Evolutionary conservation across 371 early-diverging fungal species (phyloP).

Genomic region (Rhizomucor pusillus): DNA sequence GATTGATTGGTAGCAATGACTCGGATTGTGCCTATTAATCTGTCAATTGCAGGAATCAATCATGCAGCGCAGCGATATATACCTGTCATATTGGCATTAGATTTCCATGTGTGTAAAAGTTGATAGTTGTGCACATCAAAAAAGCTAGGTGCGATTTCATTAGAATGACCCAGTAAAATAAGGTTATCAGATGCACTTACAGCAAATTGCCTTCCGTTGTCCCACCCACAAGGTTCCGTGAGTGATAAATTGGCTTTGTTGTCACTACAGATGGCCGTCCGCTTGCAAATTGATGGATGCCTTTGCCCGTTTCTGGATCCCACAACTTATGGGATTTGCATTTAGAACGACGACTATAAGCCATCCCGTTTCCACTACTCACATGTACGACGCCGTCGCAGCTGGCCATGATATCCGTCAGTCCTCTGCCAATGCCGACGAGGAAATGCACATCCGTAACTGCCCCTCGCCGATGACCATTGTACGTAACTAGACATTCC

Average conservation of each 20-base stretch:
- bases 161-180: constrained; percentile 3
- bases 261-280: constrained; percentile 49
- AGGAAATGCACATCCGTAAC: constrained; percentile 59
- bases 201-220: constrained; percentile 42
- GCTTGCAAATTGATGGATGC: constrained; percentile 51
- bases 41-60: not conserved
- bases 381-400: constrained; percentile 70
- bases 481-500: constrained; percentile 58
- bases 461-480: constrained; percentile 53
- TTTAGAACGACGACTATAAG: not conserved
- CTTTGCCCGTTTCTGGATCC: constrained; percentile 60
- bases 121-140: constrained; percentile 41
- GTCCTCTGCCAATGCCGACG: constrained; percentile 44
- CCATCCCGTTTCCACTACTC: constrained; percentile 7
- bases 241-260: constrained; percentile 56
- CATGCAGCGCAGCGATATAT: not conserved
- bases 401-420: constrained; percentile 58
- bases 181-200: constrained; percentile 15
- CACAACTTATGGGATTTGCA: constrained; percentile 38
- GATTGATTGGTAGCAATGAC: constrained; percentile 46
- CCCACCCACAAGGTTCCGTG: constrained; percentile 56
- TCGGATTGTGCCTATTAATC: constrained; percentile 24
- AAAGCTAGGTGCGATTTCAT: constrained; percentile 21
- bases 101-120: constrained; percentile 49
- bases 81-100: constrained; percentile 32